These are phyloP conservation scores for Mortierella alpina DNA, from an alignment of 192 early-diverging fungal species.

Conservation along the genomic window DNA sequence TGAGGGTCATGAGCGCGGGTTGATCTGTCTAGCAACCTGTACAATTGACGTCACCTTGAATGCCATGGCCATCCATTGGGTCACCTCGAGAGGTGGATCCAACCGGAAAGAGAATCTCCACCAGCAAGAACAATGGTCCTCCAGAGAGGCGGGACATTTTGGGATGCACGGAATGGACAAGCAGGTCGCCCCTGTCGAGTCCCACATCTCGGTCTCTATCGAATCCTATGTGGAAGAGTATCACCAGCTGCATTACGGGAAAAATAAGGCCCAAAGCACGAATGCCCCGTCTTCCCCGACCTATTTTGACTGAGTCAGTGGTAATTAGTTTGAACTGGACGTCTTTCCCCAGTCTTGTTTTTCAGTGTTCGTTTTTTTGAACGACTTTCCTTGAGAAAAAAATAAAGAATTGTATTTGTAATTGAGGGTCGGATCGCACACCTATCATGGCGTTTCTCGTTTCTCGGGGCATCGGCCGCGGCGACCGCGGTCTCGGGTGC, in stretches of 20 bases:
- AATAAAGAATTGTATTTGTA: no score
- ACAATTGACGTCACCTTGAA: slow-evolving; percentile 62
- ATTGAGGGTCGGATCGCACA: no score
- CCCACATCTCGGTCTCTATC: slow-evolving; percentile 41
- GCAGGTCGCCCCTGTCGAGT: slow-evolving; percentile 5
- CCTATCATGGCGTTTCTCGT: no score
- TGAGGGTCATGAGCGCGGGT: slow-evolving; percentile 54
- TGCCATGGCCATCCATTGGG: slow-evolving; percentile 59
- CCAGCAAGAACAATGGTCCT: not conserved
- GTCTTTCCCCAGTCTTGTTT: not conserved
- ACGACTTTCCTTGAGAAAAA: no score
- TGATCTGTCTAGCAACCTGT: slow-evolving; percentile 57
- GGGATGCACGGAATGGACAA: slow-evolving; percentile 17
- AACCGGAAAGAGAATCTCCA: not conserved
- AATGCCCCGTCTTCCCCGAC: not conserved
- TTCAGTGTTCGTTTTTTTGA: not conserved
- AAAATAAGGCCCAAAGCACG: not conserved
- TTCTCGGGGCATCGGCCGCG: no score
- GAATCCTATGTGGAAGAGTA: slow-evolving; percentile 47
- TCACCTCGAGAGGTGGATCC: slow-evolving; percentile 28
- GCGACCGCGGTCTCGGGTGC: not conserved
- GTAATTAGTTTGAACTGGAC: no score
- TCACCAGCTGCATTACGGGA: slow-evolving; percentile 22
- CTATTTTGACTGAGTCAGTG: no score
- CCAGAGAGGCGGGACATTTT: not conserved